Evolutionary conservation across 768 basidiomycete genomes (phyloP), one percentile per base, ranked within the genome.

Genomic region (Suillus spraguei): DNA sequence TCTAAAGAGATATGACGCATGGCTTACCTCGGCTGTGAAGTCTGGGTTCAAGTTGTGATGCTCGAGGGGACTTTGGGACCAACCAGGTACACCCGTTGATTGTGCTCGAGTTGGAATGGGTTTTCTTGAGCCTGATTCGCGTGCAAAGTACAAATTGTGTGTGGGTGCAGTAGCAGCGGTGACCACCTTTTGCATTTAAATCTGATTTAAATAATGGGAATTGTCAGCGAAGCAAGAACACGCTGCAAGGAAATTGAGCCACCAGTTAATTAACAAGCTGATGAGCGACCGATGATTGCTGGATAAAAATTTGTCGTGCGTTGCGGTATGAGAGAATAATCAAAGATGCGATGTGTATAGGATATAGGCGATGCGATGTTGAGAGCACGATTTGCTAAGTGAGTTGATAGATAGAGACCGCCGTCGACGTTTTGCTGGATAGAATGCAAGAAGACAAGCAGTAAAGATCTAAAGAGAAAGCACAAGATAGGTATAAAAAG

Each of bases 161-260:
- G 65, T 67, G 64, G 75, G 61, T 72, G 78, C 79, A 66, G 83
- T 79, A 79, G 80, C 72, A 71, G 83, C 77, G 82, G 85, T 82
- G 78, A 87, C 85, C 82, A 83, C 82, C 79, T 85, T 82, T 83
- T 85, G 85, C 87, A 90, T 90, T 84, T 84, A 85, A 85, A 84
- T 78, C 74, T 79, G 70, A 69, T 35, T 66, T 67, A 70, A 70
- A 67, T 54, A 46, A 39, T 16, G 66, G 47, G 68, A 72, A 70
- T 74, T 68, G 70, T 72, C 38, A 58, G 63, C 11, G 46, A 50
- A 32, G 64, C 24, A 63, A 49, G 28, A 42, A 46, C 17, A 60
- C 55, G 63, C 60, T 62, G 69, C 60, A 56, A 63, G 5, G 50
- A 63, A 68, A 64, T 65, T 60, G 7, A 71, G 80, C 69, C 61